Evolutionary conservation across 495 filamentous ascomycete genomes (phyloP).

Genomic region (Neurospora sp.): DNA sequence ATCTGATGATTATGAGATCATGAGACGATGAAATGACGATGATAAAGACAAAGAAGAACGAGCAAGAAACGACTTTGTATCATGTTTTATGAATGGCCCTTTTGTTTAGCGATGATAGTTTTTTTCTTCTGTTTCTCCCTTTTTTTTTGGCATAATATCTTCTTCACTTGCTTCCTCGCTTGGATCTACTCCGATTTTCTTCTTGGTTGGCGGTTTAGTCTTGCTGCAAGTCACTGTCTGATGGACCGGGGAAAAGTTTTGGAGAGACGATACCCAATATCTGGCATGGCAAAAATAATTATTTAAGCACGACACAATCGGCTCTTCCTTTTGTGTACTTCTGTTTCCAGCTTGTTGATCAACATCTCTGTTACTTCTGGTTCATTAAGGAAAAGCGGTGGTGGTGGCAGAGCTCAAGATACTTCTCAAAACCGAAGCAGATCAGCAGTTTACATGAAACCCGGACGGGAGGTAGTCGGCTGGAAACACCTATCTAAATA

Average conservation of each 20-base stretch:
- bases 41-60: slow-evolving; percentile 6
- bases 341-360: neutral
- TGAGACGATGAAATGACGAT: slow-evolving; percentile 7
- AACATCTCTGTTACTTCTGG: neutral
- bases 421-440: neutral
- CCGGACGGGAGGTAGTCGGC: neutral
- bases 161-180: neutral
- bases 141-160: neutral
- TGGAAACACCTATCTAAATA: neutral
- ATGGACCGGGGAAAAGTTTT: neutral
- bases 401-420: neutral
- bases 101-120: neutral
- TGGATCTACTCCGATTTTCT: neutral
- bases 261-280: neutral
- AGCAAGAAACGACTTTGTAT: slow-evolving; percentile 1
- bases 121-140: neutral
- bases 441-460: neutral
- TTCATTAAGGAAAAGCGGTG: neutral
- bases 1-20: neutral
- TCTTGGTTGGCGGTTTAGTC: neutral
- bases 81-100: neutral
- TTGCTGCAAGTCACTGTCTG: neutral
- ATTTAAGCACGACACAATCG: neutral
- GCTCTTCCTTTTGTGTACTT: neutral
- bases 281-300: neutral